phyloP scores from a whole-genome alignment of 1,284 basidiomycete genomes.

The Melampsora occidentalis region DNA sequence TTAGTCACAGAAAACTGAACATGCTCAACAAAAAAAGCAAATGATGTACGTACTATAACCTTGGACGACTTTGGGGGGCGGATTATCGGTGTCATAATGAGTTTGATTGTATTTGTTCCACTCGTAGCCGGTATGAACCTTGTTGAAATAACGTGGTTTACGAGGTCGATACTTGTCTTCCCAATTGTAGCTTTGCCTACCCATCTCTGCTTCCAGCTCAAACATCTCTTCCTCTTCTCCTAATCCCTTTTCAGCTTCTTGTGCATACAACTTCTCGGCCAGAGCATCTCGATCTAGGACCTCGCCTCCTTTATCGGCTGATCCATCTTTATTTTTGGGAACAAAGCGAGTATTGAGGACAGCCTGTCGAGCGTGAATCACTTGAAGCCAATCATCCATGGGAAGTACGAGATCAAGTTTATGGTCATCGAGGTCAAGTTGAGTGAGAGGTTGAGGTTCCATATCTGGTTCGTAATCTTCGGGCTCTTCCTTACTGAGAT shows the following conservation, averaged over 20 bases:
- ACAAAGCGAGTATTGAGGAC: conserved; percentile 81
- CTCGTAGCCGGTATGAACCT: conserved; percentile 99
- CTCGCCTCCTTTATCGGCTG: conserved; percentile 47
- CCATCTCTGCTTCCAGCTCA: conserved; percentile 80
- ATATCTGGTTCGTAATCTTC: conserved; percentile 42
- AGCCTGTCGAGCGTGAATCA: conserved; percentile 39
- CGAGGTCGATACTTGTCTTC: conserved; percentile 98
- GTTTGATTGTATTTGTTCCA: conserved; percentile 99
- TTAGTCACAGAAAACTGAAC: neutral
- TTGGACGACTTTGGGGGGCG: conserved; percentile 94
- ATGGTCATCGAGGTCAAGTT: conserved; percentile 40
- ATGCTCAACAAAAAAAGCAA: conserved; percentile 8
- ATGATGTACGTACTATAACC: conserved; percentile 66
- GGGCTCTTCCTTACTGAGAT: conserved; percentile 28
- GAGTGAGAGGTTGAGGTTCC: conserved; percentile 29
- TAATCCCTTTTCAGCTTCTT: conserved; percentile 71
- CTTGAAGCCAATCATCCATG: conserved; percentile 38
- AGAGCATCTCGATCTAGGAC: conserved; percentile 70
- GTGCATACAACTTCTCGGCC: conserved; percentile 77
- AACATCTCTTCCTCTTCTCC: conserved; percentile 94
- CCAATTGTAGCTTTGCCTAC: conserved; percentile 87
- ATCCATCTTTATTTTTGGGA: conserved; percentile 61
- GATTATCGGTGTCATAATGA: conserved; percentile 95
- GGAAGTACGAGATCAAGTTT: conserved; percentile 37
- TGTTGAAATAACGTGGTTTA: conserved; percentile 97